These are phyloP conservation scores for Penicillium bovifimosum DNA, from an alignment of 495 filamentous ascomycete genomes.

Conservation along the genomic window DNA sequence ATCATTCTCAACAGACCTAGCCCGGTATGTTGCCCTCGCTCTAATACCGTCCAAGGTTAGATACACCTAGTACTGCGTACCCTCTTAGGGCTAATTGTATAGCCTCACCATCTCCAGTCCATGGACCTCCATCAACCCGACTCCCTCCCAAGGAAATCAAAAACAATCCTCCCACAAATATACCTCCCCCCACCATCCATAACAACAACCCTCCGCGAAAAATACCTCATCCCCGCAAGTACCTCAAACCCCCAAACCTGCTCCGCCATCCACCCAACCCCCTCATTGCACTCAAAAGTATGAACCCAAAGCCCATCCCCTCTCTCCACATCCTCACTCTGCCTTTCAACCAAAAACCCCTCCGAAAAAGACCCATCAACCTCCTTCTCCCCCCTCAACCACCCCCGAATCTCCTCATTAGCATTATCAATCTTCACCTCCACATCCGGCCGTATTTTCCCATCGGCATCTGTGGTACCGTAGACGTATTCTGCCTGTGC, in stretches of 20 bases:
- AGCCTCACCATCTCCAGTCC: no score
- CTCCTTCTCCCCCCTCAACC: not conserved
- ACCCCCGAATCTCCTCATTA: not conserved
- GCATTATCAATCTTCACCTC: not conserved
- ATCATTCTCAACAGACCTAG: not conserved
- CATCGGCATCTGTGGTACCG: not conserved
- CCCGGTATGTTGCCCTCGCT: no score
- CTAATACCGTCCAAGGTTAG: no score
- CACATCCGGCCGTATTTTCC: not conserved
- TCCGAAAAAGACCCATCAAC: not conserved
- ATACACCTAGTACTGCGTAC: no score
- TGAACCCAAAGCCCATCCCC: not conserved
- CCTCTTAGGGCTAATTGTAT: no score
- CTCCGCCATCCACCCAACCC: not conserved
- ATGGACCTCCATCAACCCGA: no score
- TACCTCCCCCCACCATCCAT: not conserved
- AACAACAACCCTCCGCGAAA: not conserved
- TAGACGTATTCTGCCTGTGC: not conserved
- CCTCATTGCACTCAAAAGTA: not conserved
- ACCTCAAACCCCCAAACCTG: slow-evolving; percentile 7
- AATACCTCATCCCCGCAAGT: not conserved
- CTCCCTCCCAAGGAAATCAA: not conserved
- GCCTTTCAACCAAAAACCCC: not conserved
- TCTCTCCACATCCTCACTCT: no score
- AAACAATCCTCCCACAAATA: not conserved